phyloP scores from a whole-genome alignment of 805 yeast genomes.

The Yamadazyma kitorensis region DNA sequence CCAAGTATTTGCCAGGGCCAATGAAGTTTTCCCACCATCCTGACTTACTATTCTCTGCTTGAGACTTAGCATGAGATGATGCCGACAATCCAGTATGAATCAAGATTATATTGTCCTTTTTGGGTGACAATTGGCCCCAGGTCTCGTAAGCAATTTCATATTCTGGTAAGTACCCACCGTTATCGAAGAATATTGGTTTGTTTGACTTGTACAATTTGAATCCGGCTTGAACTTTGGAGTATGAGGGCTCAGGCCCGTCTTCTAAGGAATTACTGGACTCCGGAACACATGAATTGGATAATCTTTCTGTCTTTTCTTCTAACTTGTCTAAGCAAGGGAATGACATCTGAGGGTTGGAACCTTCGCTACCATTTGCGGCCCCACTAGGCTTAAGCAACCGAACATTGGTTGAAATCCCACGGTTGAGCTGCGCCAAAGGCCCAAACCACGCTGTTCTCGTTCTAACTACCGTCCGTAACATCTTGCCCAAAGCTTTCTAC shows the following conservation, averaged over 20 bases:
- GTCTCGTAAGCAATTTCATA: conserved; percentile 88
- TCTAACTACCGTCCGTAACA: too few relatives aligned
- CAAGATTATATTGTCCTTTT: conserved; percentile 68
- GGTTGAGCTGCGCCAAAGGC: too few relatives aligned
- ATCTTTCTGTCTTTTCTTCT: conserved; percentile 50
- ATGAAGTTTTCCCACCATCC: conserved; percentile 98
- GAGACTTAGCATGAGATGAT: conserved; percentile 89
- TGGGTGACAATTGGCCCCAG: conserved; percentile 75
- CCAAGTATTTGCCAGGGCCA: conserved; percentile 78
- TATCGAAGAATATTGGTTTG: conserved; percentile 69
- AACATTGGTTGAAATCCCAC: too few relatives aligned
- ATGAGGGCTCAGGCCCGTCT: conserved; percentile 84
- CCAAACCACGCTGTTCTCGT: too few relatives aligned
- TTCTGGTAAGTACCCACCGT: conserved; percentile 74
- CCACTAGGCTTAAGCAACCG: too few relatives aligned
- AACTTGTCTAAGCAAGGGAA: conserved; percentile 85
- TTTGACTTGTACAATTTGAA: conserved; percentile 55
- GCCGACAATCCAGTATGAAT: conserved; percentile 92
- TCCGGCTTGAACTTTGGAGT: conserved; percentile 65
- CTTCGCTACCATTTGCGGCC: too few relatives aligned
- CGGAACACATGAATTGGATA: conserved; percentile 17
- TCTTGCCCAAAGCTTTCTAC: too few relatives aligned
- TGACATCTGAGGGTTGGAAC: conserved; percentile 63
- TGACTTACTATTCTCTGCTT: conserved; percentile 57
- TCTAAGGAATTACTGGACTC: conserved; percentile 33